These are phyloP conservation scores for Trifolium pratense DNA, from an alignment of 306 rosid genomes.

Conservation along the genomic window DNA sequence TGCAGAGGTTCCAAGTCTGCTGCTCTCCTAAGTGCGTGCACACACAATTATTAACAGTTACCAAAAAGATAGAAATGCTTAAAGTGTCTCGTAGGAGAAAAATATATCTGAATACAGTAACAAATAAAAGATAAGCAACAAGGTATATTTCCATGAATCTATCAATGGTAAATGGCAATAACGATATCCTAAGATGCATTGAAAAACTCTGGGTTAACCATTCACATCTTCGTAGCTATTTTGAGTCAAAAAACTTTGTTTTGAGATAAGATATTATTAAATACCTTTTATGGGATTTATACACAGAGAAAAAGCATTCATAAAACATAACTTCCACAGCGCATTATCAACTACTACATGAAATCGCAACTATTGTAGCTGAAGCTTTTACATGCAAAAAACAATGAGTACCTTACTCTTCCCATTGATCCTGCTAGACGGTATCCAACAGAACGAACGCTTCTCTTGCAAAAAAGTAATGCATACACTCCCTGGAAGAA, in stretches of 20 bases:
- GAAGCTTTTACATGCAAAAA: conserved; percentile 31
- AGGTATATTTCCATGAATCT: conserved; percentile 32
- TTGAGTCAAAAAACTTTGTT: conserved; percentile 22
- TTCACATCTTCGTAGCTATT: conserved; percentile 22
- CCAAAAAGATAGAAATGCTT: conserved; percentile 22
- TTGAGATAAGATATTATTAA: conserved; percentile 24
- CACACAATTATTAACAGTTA: conserved; percentile 27
- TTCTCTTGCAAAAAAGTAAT: conserved; percentile 84
- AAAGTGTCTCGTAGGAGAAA: conserved; percentile 28
- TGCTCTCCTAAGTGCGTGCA: conserved; percentile 60
- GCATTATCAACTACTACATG: conserved; percentile 32
- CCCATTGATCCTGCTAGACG: conserved; percentile 93
- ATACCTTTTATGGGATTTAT: conserved; percentile 10
- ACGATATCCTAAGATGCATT: conserved; percentile 32
- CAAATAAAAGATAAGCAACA: conserved; percentile 13
- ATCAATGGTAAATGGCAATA: conserved; percentile 19
- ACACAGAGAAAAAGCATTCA: conserved; percentile 15
- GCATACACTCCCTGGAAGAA: conserved; percentile 87
- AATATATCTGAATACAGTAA: conserved; percentile 21
- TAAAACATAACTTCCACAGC: conserved; percentile 19
- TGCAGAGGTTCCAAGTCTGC: conserved; percentile 90
- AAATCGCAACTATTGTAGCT: conserved; percentile 34
- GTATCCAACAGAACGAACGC: conserved; percentile 93
- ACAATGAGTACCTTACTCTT: conserved; percentile 69
- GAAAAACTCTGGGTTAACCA: conserved; percentile 9